Conservation (phyloP, 2,329 filamentous ascomycete genomes). For the Calonectria crousiana region DNA sequence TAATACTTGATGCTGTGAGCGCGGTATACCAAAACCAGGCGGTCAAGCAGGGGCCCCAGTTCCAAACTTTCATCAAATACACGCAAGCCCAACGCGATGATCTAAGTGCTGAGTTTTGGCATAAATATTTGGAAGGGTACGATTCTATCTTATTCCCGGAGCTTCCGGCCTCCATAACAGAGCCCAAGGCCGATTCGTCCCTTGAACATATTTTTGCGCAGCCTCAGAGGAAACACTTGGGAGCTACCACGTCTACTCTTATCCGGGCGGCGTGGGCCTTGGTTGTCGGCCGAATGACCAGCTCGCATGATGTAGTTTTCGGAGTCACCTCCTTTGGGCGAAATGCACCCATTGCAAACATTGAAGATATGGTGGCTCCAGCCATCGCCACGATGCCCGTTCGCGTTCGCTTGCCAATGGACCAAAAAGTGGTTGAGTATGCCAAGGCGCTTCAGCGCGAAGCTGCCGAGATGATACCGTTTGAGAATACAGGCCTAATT, state of each 20-base stretch:
- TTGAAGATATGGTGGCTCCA: slow-evolving; percentile 38
- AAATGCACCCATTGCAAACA: slow-evolving; percentile 34
- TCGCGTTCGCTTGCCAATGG: slow-evolving; percentile 40
- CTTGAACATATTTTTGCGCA: background rate
- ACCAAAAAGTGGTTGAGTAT: slow-evolving; percentile 50
- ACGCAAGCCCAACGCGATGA: background rate
- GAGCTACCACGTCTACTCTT: slow-evolving; percentile 26
- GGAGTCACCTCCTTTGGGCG: slow-evolving; percentile 41
- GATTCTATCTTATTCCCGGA: slow-evolving; percentile 13
- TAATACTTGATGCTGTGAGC: slow-evolving; percentile 28
- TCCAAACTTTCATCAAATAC: slow-evolving; percentile 25
- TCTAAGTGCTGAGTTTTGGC: slow-evolving; percentile 4
- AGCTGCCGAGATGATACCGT: slow-evolving; percentile 22
- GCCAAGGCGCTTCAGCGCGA: slow-evolving; percentile 48
- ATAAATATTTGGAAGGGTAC: background rate
- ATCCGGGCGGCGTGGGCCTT: slow-evolving; percentile 47
- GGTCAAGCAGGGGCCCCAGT: background rate
- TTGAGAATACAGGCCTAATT: slow-evolving; percentile 27
- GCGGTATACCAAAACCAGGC: slow-evolving; percentile 10
- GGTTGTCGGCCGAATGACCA: slow-evolving; percentile 31
- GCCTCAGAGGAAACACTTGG: background rate
- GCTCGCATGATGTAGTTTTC: slow-evolving; percentile 38
- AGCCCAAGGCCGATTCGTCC: background rate
- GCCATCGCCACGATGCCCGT: slow-evolving; percentile 31
- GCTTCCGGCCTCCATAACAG: background rate